Evolutionary conservation across 2,329 filamentous ascomycete species (phyloP).

Genomic region (Nigrospora osmanthi): DNA sequence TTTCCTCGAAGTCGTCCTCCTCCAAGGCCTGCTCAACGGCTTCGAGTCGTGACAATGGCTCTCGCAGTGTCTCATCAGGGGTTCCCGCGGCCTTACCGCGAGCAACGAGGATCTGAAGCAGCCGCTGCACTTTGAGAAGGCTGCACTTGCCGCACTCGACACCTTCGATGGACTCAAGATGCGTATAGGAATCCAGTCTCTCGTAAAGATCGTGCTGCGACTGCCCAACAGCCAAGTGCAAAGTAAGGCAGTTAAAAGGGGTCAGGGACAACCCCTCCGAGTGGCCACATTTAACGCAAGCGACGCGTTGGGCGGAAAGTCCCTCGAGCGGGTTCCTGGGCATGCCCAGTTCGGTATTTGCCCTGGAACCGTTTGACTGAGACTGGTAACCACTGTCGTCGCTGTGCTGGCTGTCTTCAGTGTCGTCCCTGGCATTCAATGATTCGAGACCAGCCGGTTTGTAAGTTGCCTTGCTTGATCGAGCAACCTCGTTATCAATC

Average conservation of each 20-base stretch:
- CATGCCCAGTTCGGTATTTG: conserved; percentile 23
- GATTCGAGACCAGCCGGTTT: conserved; percentile 31
- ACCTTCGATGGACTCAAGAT: conserved; percentile 76
- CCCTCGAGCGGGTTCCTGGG: conserved; percentile 78
- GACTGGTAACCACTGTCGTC: conserved; percentile 52
- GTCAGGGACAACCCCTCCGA: conserved; percentile 85
- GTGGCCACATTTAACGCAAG: conserved; percentile 77
- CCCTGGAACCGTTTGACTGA: conserved; percentile 26
- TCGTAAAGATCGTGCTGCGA: conserved; percentile 64
- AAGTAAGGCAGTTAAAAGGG: conserved; percentile 87
- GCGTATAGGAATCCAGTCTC: conserved; percentile 76
- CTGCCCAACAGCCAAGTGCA: conserved; percentile 63
- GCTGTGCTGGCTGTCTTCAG: conserved; percentile 37
- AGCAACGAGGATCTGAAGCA: conserved; percentile 39
- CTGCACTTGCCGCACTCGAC: conserved; percentile 93
- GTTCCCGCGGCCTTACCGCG: conserved; percentile 23
- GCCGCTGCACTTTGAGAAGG: conserved; percentile 48
- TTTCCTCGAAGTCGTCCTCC: conserved; percentile 71
- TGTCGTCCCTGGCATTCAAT: conserved; percentile 27
- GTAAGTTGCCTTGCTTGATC: conserved; percentile 28
- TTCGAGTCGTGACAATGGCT: conserved; percentile 48
- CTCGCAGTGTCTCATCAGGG: conserved; percentile 42
- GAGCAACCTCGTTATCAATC: conserved; percentile 67
- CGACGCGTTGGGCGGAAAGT: conserved; percentile 77
- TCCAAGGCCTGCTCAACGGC: conserved; percentile 65